phyloP scores from a whole-genome alignment of 345 rosid genomes.

The Draba incana region DNA sequence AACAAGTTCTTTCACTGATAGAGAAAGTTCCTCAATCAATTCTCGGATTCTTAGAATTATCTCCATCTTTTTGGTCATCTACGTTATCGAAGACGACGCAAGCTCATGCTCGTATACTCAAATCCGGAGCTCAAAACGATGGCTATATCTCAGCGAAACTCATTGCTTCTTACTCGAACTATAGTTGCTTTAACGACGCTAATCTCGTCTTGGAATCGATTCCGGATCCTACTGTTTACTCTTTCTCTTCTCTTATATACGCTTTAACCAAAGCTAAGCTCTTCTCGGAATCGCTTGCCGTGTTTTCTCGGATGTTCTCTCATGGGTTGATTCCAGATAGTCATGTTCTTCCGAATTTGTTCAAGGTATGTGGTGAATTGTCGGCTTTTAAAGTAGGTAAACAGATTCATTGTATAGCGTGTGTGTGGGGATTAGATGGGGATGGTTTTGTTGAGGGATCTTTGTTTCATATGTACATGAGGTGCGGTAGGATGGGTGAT shows the following conservation, averaged over 20 bases:
- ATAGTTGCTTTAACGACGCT: constrained; percentile 48
- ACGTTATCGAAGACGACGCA: constrained; percentile 39
- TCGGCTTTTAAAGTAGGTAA: constrained; percentile 42
- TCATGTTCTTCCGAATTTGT: constrained; percentile 49
- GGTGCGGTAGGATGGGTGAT: constrained; percentile 46
- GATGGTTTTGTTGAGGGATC: constrained; percentile 53
- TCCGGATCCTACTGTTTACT: constrained; percentile 40
- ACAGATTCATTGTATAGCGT: constrained; percentile 41
- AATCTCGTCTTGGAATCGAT: constrained; percentile 41
- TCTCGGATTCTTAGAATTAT: constrained; percentile 33
- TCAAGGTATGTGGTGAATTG: constrained; percentile 48
- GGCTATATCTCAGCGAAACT: constrained; percentile 44
- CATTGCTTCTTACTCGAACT: constrained; percentile 43
- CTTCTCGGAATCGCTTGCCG: constrained; percentile 41
- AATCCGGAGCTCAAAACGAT: constrained; percentile 43
- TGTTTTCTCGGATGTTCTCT: constrained; percentile 51
- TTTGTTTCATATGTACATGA: constrained; percentile 56
- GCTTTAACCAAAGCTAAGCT: constrained; percentile 41
- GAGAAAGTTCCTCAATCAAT: constrained; percentile 41
- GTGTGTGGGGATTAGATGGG: constrained; percentile 41
- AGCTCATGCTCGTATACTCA: constrained; percentile 46
- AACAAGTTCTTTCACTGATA: constrained; percentile 40
- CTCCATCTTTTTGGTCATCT: constrained; percentile 28
- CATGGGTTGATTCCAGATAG: constrained; percentile 45
- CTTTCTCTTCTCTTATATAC: constrained; percentile 52